Conservation (phyloP, 345 rosid genomes). For the Iberis pinnata region DNA sequence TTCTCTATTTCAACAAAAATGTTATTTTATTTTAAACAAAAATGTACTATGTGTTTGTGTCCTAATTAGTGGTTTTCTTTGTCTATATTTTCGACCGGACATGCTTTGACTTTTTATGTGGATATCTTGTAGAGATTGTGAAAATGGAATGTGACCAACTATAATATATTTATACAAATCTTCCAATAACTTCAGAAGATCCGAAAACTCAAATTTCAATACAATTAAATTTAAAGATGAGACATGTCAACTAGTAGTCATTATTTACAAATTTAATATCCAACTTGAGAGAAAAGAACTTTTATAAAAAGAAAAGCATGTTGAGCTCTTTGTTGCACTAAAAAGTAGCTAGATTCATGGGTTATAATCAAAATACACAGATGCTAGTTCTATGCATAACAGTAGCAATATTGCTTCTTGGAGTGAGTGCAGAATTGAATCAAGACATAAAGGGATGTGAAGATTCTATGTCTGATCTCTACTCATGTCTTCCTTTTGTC, state of each 20-base stretch:
- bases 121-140: constrained; percentile 18
- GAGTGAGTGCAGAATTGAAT: constrained; percentile 31
- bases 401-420: constrained; percentile 21
- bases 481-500: constrained; percentile 37
- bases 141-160: constrained; percentile 18
- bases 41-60: too few relatives aligned
- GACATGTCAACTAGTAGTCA: constrained; percentile 25
- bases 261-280: constrained; percentile 7
- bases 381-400: constrained; percentile 18
- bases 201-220: constrained; percentile 5
- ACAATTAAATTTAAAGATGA: not conserved
- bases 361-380: constrained; percentile 15
- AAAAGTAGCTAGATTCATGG: constrained; percentile 12
- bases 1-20: too few relatives aligned
- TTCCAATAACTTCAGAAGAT: too few relatives aligned
- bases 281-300: constrained; percentile 14
- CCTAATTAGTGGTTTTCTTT: too few relatives aligned
- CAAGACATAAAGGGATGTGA: constrained; percentile 36
- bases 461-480: constrained; percentile 32
- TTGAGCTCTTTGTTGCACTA: not conserved
- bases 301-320: constrained; percentile 11
- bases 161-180: not conserved
- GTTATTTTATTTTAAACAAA: too few relatives aligned
- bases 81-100: too few relatives aligned
- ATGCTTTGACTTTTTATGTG: not conserved